Percentiles rank a stretch among this genome's conserved stretches.
Evolutionary conservation across 257 asterid genomes (phyloP).

Genomic region (Solanum stenotomum): DNA sequence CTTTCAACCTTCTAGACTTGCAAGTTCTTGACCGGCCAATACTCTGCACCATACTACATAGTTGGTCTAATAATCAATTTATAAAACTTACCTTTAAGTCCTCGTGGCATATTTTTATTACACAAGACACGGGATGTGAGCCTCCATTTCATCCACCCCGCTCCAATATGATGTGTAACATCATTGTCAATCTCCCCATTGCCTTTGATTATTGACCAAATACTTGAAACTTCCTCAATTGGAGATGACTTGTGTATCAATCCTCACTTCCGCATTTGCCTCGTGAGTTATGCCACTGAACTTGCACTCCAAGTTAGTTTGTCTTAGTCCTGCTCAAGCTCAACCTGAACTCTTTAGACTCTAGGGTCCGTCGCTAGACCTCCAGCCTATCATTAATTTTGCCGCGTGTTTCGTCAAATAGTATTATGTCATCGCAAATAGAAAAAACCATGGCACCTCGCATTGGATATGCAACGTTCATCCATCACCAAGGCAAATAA

Average conservation of each 20-base stretch:
- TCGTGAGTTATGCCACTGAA: background rate
- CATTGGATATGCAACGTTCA: background rate
- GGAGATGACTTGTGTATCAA: background rate
- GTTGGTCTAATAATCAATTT: background rate
- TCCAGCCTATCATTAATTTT: background rate
- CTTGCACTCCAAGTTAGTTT: background rate
- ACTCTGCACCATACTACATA: background rate
- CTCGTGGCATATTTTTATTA: background rate
- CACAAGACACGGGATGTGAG: background rate
- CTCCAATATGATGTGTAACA: background rate
- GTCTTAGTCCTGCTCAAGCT: background rate
- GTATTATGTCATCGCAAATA: background rate
- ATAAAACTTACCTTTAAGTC: background rate
- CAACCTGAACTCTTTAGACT: background rate
- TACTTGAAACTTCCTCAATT: background rate
- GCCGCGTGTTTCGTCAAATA: background rate
- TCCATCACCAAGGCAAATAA: background rate
- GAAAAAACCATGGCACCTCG: background rate
- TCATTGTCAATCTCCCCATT: background rate
- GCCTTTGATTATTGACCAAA: background rate
- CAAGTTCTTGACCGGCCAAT: background rate
- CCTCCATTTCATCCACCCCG: background rate
- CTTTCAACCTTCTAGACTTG: background rate
- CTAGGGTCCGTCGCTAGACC: background rate
- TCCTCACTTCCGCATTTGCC: background rate